Base-by-base conservation (phyloP, 495 filamentous ascomycete species). In the Aspergillus cavernicola region DNA sequence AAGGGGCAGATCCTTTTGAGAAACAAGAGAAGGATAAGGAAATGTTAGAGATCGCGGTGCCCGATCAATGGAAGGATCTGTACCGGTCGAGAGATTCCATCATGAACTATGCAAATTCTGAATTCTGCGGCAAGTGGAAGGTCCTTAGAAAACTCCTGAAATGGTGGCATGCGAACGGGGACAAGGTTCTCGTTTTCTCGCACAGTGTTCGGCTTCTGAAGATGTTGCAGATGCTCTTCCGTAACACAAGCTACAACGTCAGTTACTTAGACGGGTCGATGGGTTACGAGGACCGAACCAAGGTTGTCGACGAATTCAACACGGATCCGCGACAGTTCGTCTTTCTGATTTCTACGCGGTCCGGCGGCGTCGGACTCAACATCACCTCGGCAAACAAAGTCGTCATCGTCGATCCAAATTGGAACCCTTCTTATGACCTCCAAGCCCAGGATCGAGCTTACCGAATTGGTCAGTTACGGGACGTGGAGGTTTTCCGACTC, bases 321-420 rank as follows among this genome's bases (percentile, higher is more conserved):
- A 80, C 87, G 5, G 88, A 96, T 62, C 85, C 92, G 0, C 70
- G 69, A 7, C 90, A 95, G 55, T 98, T 98, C 59, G 91, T 97
- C 16, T 98, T 98, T 64, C 75, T 98, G 38, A 97, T 98, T 58
- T 92, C 88, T 15, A 97, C 93, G 16, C 89, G 87, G 63, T 90
- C 93, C 13, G 93, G 93, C 24, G 92, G 92, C 20, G 80, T 88
- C 5, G 92, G 92, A 0, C 74, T 97, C 8, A 98, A 98, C 63
- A 98, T 98, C 65, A 96, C 93, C 3, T 92, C 89, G 0, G 93
- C 93, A 10, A 98, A 98, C 72, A 97, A 97, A 68, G 92, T 98
- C 9, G 93, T 98, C 16, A 89, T 98, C 31, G 87, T 97, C 33
- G 93, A 98, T 64, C 93, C 93, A 0, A 95, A 97, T 62, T 98